Conservation (phyloP, 768 basidiomycete genomes). For the Exidia glandulosa region DNA sequence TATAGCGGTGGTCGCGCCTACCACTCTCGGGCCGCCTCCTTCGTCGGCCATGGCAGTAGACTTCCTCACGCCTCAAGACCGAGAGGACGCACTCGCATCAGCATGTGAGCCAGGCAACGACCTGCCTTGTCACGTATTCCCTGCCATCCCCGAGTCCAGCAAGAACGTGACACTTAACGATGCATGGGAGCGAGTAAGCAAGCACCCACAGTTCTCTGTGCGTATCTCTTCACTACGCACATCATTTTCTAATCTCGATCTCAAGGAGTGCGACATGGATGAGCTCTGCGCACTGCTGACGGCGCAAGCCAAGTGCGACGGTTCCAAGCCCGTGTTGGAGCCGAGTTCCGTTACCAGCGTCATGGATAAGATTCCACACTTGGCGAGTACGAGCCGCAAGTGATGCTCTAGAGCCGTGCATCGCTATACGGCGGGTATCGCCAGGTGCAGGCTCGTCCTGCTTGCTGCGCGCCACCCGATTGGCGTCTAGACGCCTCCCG, state of each 20-base stretch:
- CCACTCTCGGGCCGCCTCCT: constrained; percentile 44
- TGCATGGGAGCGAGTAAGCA: constrained; percentile 69
- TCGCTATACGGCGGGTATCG: too few species aligned
- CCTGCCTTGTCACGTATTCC: constrained; percentile 59
- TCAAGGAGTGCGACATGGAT: constrained; percentile 69
- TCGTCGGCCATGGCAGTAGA: constrained; percentile 11
- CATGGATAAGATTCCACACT: constrained; percentile 29
- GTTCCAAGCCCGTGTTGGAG: constrained; percentile 69
- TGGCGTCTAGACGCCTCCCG: too few species aligned
- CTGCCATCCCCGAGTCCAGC: constrained; percentile 55
- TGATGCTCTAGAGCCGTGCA: neutral
- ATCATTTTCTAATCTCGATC: neutral
- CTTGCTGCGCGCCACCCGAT: too few species aligned
- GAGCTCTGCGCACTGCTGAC: constrained; percentile 71
- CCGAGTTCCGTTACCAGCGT: constrained; percentile 33
- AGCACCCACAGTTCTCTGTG: constrained; percentile 68
- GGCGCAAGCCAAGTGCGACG: constrained; percentile 74
- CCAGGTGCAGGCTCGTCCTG: too few species aligned
- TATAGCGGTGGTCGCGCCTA: constrained; percentile 24
- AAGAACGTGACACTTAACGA: constrained; percentile 67
- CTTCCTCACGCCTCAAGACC: constrained; percentile 22
- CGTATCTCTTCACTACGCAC: constrained; percentile 13
- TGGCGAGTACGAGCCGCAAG: constrained; percentile 8
- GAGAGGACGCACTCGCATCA: constrained; percentile 40
- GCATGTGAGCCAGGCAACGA: constrained; percentile 4